phyloP scores from a whole-genome alignment of 805 yeast genomes.

The Metschnikowia noctiluminum region DNA sequence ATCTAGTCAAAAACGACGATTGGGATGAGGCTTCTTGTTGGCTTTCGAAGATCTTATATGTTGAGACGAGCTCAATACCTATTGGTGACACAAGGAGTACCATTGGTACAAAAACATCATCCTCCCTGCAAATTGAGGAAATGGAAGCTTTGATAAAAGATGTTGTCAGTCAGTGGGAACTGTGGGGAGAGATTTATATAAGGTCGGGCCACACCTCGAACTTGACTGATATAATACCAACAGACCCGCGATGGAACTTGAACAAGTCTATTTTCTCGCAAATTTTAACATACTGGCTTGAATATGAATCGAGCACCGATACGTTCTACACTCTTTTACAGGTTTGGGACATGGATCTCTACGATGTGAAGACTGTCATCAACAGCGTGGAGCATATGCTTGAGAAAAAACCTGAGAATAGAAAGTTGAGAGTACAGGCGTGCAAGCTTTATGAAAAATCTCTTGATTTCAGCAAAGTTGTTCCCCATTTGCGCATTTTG shows the following conservation, averaged over 20 bases:
- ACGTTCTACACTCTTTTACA: constrained; percentile 43
- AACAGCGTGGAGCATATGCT: constrained; percentile 45
- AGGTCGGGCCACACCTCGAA: constrained; percentile 42
- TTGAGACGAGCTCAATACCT: constrained; percentile 22
- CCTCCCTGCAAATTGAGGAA: constrained; percentile 15
- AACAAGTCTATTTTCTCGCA: constrained; percentile 25
- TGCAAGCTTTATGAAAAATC: constrained; percentile 54
- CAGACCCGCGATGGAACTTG: constrained; percentile 32
- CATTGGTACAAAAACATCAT: constrained; percentile 15
- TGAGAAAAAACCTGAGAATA: constrained; percentile 21
- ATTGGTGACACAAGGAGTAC: constrained; percentile 33
- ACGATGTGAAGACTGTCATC: constrained; percentile 44
- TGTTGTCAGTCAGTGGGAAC: constrained; percentile 53
- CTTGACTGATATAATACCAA: constrained; percentile 59
- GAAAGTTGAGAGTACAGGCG: constrained; percentile 39
- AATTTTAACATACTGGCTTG: constrained; percentile 51
- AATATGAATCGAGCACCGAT: constrained; percentile 16
- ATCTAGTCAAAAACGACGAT: constrained; percentile 36
- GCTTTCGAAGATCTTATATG: constrained; percentile 28
- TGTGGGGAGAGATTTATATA: constrained; percentile 54
- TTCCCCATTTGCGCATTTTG: constrained; percentile 56
- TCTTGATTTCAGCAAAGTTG: constrained; percentile 60
- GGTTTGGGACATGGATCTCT: constrained; percentile 58
- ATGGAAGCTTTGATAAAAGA: constrained; percentile 22
- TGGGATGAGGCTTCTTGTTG: constrained; percentile 59